Evolutionary conservation across 2,329 filamentous ascomycete species (phyloP), one percentile per base, ranked within the genome.

Genomic region (Didymella pinodella): DNA sequence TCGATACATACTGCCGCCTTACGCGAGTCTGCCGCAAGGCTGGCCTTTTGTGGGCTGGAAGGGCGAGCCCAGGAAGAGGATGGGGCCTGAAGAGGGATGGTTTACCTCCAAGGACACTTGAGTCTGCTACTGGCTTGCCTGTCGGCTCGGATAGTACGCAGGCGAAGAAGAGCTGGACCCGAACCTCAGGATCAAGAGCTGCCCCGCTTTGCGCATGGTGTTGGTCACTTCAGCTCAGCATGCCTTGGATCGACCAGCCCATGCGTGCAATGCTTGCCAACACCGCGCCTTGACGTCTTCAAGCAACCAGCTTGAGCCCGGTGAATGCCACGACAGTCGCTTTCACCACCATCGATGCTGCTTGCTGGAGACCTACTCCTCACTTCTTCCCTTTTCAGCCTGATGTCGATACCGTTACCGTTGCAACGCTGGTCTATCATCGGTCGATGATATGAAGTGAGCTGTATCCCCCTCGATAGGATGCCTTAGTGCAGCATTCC

Each of bases 21-120:
- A 76, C 62, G 81, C 86, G 0, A 82, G 78, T 2, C 75, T 90
- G 7, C 88, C 88, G 0, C 65, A 82, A 29, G 88, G 85, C 7
- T 90, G 88, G 88, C 88, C 88, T 2, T 77, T 76, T 50, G 63
- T 83, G 28, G 86, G 85, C 2, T 88, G 85, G 83, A 63, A 82
- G 3, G 68, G 51, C 14, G 59, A 62, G 36, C 59, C 59, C 25
- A 44, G 59, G n/a, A 50, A 58, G 18, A 58, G 57, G 20, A 46
- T 57, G 38, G 52, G 58, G 4, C 48, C 43, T n/a, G 58, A 57
- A 36, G 32, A 36, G 43, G 49, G 47, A 14, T 61, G 29, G 45
- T 38, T 49, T 16, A 14, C 14, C 20, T 48, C n/a, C 2, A 18
- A 22, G 29, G 7, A n/a, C 10, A 26, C 47, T 29, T n/a, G 18